Conservation (phyloP, 1,284 basidiomycete genomes). For the Ustilago xerochloae region DNA sequence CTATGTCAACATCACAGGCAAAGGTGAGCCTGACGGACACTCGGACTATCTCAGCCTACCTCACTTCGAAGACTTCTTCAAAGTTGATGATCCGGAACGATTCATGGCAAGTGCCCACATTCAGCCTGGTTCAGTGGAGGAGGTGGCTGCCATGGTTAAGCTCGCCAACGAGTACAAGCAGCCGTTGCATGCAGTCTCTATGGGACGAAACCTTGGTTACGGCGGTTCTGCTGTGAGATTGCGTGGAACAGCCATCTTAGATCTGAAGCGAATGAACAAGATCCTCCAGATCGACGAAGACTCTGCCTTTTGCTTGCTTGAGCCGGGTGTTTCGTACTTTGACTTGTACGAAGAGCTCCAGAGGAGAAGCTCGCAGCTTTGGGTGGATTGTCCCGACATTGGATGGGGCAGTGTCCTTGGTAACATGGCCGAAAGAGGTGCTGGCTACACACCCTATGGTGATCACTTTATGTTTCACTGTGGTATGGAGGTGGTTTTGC, state of each 20-base stretch:
- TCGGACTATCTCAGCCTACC: conserved; percentile 7
- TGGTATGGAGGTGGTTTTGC: conserved; percentile 56
- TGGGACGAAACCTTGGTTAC: conserved; percentile 57
- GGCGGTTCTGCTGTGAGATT: conserved; percentile 50
- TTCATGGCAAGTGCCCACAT: conserved; percentile 17
- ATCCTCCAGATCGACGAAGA: conserved; percentile 54
- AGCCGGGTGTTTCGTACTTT: conserved; percentile 57
- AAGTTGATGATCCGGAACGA: conserved; percentile 12
- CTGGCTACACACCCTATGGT: conserved; percentile 37
- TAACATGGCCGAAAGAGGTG: conserved; percentile 49
- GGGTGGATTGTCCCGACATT: conserved; percentile 48
- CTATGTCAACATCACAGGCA: conserved; percentile 14
- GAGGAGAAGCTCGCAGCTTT: conserved; percentile 42
- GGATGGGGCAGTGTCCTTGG: conserved; percentile 52
- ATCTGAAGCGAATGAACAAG: conserved; percentile 54
- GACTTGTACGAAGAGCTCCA: conserved; percentile 55
- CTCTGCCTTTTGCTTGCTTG: conserved; percentile 38
- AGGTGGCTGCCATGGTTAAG: conserved; percentile 43
- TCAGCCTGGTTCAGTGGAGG: conserved; percentile 18
- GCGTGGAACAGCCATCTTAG: conserved; percentile 42
- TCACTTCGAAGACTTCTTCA: conserved; percentile 15
- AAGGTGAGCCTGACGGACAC: conserved; percentile 2
- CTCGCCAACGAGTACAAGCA: conserved; percentile 46
- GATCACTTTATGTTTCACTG: conserved; percentile 49
- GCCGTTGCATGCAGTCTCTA: not conserved